Evolutionary conservation across 805 yeast genomes (phyloP).

Genomic region (Myxozyma udenii): DNA sequence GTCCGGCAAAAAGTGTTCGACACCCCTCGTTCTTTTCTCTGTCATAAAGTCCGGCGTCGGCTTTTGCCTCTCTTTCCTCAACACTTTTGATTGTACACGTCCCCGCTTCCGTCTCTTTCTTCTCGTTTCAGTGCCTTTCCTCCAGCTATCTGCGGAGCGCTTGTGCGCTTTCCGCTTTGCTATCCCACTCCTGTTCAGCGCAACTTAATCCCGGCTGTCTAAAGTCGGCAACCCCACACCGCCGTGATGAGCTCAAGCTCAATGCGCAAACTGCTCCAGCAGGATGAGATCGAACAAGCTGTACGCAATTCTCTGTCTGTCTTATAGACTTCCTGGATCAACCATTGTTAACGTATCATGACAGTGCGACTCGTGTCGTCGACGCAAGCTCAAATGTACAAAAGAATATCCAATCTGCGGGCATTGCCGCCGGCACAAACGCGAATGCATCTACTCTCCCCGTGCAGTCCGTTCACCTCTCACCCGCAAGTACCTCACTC

Average conservation of each 20-base stretch:
- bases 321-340: not conserved
- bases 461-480: slow-evolving; percentile 73
- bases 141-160: no score
- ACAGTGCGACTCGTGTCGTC: slow-evolving; percentile 77
- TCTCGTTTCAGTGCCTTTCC: no score
- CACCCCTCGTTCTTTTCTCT: no score
- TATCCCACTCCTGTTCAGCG: no score
- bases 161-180: no score
- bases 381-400: slow-evolving; percentile 74
- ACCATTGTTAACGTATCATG: not conserved
- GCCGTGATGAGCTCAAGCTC: slow-evolving; percentile 18
- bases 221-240: no score
- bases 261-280: slow-evolving; percentile 19
- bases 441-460: slow-evolving; percentile 80
- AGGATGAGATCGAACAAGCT: slow-evolving; percentile 35
- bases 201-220: no score
- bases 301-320: slow-evolving; percentile 29
- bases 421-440: slow-evolving; percentile 66
- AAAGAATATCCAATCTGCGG: slow-evolving; percentile 73
- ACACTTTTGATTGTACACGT: no score
- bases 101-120: no score
- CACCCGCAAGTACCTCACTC: slow-evolving; percentile 69
- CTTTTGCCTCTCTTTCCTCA: no score
- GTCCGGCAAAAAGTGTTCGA: no score
- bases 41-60: no score